Evolutionary conservation across 805 yeast genomes (phyloP).

Genomic region (Lipomyces sp.): DNA sequence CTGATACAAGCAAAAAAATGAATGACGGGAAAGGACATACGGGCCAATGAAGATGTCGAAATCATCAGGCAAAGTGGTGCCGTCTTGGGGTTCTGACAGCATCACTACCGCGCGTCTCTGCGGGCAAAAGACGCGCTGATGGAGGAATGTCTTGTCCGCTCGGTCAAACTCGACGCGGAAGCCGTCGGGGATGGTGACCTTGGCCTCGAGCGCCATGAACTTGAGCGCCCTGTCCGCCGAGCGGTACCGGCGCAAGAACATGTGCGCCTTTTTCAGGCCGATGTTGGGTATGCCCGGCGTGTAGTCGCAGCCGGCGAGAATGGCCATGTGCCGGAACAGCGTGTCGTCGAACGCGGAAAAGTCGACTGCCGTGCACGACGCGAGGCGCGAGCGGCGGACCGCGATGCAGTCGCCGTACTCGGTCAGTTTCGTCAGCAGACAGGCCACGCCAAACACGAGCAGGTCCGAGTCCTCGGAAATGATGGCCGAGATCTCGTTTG

Average conservation of each 20-base stretch:
- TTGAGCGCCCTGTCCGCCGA: conserved; percentile 55
- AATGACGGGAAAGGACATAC: conserved; percentile 4
- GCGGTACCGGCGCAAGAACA: conserved; percentile 50
- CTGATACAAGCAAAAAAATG: background rate
- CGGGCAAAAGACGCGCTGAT: conserved; percentile 84
- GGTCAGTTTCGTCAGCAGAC: conserved; percentile 76
- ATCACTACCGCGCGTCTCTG: conserved; percentile 47
- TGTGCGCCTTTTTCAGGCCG: conserved; percentile 75
- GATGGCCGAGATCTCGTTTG: conserved; percentile 75
- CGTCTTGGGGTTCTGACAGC: conserved; percentile 54
- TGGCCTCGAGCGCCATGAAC: conserved; percentile 60
- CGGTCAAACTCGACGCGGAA: conserved; percentile 58
- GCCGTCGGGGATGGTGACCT: conserved; percentile 50
- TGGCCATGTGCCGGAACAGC: conserved; percentile 72
- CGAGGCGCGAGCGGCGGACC: conserved; percentile 56
- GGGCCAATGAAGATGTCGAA: conserved; percentile 39
- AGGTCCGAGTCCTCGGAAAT: conserved; percentile 94
- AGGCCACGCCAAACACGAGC: conserved; percentile 77
- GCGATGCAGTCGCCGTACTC: conserved; percentile 66
- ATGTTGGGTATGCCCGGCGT: conserved; percentile 79
- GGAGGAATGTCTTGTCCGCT: conserved; percentile 78
- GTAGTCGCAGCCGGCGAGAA: conserved; percentile 95
- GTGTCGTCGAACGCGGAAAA: conserved; percentile 51
- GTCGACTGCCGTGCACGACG: conserved; percentile 46
- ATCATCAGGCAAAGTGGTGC: conserved; percentile 32